Conservation (phyloP, 2,329 filamentous ascomycete species). For the Periconia sp. region DNA sequence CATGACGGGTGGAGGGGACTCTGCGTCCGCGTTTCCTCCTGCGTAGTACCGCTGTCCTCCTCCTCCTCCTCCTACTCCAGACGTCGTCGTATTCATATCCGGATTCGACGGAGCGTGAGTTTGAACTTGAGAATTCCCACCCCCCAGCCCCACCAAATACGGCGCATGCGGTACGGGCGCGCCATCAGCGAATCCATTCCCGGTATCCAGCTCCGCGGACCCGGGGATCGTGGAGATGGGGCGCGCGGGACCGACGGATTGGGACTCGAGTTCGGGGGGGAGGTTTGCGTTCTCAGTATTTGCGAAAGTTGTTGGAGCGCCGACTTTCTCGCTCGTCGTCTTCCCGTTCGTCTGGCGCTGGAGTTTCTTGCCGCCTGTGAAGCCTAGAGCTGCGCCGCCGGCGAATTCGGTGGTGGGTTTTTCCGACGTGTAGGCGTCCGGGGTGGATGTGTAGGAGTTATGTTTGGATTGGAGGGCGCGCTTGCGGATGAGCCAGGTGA, state of each 20-base stretch:
- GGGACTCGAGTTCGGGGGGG: constrained; percentile 29
- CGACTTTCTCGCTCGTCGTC: constrained; percentile 15
- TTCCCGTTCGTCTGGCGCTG: constrained; percentile 11
- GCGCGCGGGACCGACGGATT: constrained; percentile 29
- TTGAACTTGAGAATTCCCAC: constrained; percentile 18
- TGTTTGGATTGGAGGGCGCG: constrained; percentile 11
- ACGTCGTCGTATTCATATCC: too few species aligned
- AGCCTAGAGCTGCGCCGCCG: constrained; percentile 26
- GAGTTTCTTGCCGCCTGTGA: constrained; percentile 24
- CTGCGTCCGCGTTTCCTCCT: not conserved
- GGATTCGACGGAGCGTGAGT: too few species aligned
- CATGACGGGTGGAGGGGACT: not conserved
- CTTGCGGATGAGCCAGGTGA: constrained; percentile 37
- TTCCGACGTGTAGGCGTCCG: too few species aligned
- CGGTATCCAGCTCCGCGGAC: constrained; percentile 33
- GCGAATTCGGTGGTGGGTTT: constrained; percentile 19
- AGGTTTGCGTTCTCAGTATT: not conserved
- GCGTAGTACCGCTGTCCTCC: constrained; percentile 1
- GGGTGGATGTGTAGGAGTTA: constrained; percentile 9
- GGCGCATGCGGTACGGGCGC: constrained; percentile 26
- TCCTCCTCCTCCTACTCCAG: too few species aligned
- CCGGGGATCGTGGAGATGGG: constrained; percentile 30
- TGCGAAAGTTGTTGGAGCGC: constrained; percentile 11
- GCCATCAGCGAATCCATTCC: constrained; percentile 27
- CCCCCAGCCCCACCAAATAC: constrained; percentile 34